Percentiles rank a stretch among this genome's conserved stretches.
Evolutionary conservation across 345 rosid genomes (phyloP).

Genomic region (Sisymbrium altissimum): DNA sequence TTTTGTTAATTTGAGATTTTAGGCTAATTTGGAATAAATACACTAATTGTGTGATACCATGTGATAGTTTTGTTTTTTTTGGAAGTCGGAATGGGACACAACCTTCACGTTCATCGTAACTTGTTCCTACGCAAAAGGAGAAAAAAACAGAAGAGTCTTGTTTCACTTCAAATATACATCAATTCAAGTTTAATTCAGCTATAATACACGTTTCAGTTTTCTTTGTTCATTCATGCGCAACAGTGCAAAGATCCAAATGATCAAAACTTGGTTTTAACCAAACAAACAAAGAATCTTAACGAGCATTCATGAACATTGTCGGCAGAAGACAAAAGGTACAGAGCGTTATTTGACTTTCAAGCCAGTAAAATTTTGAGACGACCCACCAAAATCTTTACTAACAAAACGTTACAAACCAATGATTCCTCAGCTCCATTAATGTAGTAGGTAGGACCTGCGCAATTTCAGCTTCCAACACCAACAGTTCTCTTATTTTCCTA

Average conservation of each 20-base stretch:
- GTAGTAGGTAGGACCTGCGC: background rate
- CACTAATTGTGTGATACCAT: conserved; percentile 7
- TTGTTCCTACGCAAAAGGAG: conserved; percentile 3
- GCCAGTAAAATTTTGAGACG: conserved; percentile 1
- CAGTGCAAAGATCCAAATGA: conserved; percentile 4
- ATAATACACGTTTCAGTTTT: background rate
- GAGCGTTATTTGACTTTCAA: conserved; percentile 22
- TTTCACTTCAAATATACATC: background rate
- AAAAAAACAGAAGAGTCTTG: conserved; percentile 10
- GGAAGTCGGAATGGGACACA: conserved; percentile 8
- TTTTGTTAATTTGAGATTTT: conserved; percentile 4
- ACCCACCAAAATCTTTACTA: conserved; percentile 14
- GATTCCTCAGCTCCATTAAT: background rate
- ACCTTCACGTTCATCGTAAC: conserved; percentile 24
- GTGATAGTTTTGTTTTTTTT: background rate
- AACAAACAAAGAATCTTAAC: conserved; percentile 8
- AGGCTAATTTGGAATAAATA: background rate
- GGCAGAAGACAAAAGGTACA: conserved; percentile 25
- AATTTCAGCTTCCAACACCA: background rate
- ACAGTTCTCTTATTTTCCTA: background rate
- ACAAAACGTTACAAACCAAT: conserved; percentile 6
- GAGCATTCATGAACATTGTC: conserved; percentile 22
- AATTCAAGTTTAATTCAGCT: background rate
- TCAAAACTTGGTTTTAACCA: conserved; percentile 22
- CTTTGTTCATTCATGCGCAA: background rate